Percentiles rank a stretch among this genome's conserved stretches.
phyloP scores from a whole-genome alignment of 2,329 filamentous ascomycete genomes.

The Pyrenophora teres region DNA sequence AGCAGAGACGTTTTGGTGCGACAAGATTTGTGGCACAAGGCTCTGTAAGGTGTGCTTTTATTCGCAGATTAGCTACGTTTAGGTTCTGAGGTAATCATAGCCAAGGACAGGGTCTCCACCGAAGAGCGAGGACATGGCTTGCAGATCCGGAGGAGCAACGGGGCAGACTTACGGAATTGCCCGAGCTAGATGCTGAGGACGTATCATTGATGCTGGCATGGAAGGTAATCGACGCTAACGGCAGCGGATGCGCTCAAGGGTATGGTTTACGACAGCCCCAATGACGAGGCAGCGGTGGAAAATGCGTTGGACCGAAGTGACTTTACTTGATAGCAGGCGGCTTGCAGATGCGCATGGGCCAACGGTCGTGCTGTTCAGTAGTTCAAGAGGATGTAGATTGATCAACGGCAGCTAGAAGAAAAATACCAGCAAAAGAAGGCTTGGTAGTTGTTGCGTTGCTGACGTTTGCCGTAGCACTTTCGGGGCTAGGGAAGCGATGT shows the following conservation, averaged over 20 bases:
- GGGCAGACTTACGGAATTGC: conserved; percentile 34
- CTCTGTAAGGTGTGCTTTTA: conserved; percentile 14
- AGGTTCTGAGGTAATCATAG: conserved; percentile 35
- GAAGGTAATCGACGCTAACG: background rate
- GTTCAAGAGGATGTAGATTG: background rate
- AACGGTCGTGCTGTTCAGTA: conserved; percentile 8
- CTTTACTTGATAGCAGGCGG: conserved; percentile 5
- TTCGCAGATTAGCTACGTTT: conserved; percentile 26
- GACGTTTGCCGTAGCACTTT: too few relatives aligned
- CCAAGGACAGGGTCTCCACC: conserved; percentile 18
- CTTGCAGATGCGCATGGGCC: conserved; percentile 18
- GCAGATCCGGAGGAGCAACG: conserved; percentile 22
- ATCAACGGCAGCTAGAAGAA: too few relatives aligned
- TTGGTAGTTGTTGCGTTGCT: too few relatives aligned
- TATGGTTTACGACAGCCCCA: background rate
- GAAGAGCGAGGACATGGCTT: conserved; percentile 17
- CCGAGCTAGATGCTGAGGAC: conserved; percentile 17
- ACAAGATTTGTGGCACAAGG: conserved; percentile 11
- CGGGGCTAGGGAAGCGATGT: background rate
- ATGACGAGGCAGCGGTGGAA: background rate
- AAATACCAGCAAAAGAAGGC: too few relatives aligned
- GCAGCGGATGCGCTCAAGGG: background rate
- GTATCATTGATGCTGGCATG: conserved; percentile 9
- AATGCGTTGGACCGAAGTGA: conserved; percentile 14
- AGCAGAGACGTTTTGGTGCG: conserved; percentile 16